phyloP scores from a whole-genome alignment of 129 eudicot species.

The Saposhnikovia divaricata region DNA sequence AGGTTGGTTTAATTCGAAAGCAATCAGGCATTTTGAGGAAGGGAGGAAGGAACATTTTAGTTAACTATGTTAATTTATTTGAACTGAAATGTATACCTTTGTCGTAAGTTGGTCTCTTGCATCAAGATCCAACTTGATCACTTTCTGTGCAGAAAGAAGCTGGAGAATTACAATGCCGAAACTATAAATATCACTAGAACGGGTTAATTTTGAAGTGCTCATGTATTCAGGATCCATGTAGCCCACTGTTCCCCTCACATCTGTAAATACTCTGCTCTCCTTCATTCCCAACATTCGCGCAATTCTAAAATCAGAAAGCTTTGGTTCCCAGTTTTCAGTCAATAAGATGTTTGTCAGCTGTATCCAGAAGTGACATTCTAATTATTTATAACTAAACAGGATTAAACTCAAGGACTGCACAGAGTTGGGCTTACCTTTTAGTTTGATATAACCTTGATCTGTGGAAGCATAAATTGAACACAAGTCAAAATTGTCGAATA shows the following conservation, averaged over 20 bases:
- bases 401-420: not conserved
- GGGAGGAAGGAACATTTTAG: too few species aligned
- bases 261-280: slow-evolving; percentile 71
- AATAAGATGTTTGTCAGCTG: slow-evolving; percentile 54
- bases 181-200: slow-evolving; percentile 79
- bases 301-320: slow-evolving; percentile 77
- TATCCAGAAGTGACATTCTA: too few species aligned
- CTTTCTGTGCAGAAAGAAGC: slow-evolving; percentile 71
- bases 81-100: slow-evolving; percentile 30
- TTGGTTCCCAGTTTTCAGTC: slow-evolving; percentile 53
- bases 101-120: slow-evolving; percentile 66
- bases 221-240: slow-evolving; percentile 86
- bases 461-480: slow-evolving; percentile 14
- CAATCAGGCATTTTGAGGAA: too few species aligned
- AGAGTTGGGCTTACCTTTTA: slow-evolving; percentile 47
- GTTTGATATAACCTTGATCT: slow-evolving; percentile 56
- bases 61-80: too few species aligned
- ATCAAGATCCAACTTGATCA: slow-evolving; percentile 63
- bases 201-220: slow-evolving; percentile 72
- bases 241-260: slow-evolving; percentile 70
- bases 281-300: slow-evolving; percentile 29
- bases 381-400: not conserved
- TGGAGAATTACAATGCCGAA: slow-evolving; percentile 73
- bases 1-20: too few species aligned
- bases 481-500: not conserved